Evolutionary conservation across 148 eudicot species (phyloP), one percentile per base, ranked within the genome.

Genomic region (Cornus kousa): DNA sequence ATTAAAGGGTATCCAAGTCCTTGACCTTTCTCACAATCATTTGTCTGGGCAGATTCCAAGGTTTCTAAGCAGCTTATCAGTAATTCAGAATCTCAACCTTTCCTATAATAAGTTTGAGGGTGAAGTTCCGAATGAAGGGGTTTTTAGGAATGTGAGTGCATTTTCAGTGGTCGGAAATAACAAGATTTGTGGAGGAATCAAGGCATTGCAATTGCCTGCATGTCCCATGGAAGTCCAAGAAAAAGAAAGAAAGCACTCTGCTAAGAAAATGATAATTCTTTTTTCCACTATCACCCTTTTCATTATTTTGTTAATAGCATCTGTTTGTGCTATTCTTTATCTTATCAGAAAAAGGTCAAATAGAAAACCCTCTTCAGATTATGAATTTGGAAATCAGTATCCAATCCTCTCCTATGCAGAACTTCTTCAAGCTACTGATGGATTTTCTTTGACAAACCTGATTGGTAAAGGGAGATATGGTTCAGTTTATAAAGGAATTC

Each of bases 401-500:
- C 75, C 59, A n/a, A 73, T 22, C 35, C 23, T 84, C 5, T 77
- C 84, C 19, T 84, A 81, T 23, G 28, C 22, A 33, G 79, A 84
- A 3, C 84, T 84, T 28, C 55, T 33, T n/a, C 74, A 8, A 33
- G 24, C 82, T 1, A 84, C 87, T 16, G 74, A 71, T 72, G 84
- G 80, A 43, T 84, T 84, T 64, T 78, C 79, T 70, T 24, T 53
- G 32, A 10, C 11, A 0, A 81, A 81, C 68, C 24, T 84, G 64
- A 39, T 84, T 2, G 87, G 87, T 0, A 19, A 67, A 23, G 87
- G 84, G 57, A 71, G 82, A 68, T 84, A 70, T 19, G 84, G 84
- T 5, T 68, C 78, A 1, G 87, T 84, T 35, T 84, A 78, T 19
- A 84, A 74, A 40, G 84, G 79, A 20, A 32, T 50, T 35, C 60